Base-by-base conservation (phyloP, 306 rosid genomes). In the Fragaria nilgerrensis region DNA sequence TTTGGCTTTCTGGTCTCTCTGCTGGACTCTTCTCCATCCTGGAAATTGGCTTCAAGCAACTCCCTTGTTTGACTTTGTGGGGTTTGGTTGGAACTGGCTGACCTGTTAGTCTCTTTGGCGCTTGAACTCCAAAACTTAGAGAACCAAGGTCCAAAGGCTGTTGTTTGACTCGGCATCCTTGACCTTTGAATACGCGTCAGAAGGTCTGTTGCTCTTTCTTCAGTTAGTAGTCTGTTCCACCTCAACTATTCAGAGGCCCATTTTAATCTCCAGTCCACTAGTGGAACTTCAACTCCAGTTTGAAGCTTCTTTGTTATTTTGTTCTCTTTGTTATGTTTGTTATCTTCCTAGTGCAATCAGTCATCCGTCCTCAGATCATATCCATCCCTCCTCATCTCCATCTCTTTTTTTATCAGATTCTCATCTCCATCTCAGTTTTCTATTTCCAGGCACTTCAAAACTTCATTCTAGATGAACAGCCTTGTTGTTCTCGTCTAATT, bases 161-260 rank as follows among this genome's bases (percentile, higher is more conserved):
- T 27, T 59, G 44, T 52, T 74, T 43, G 77, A 61, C 78, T 44
- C 32, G 45, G 70, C 45, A 74, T 43, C 6, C 78, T 45, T 45
- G 61, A 32, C 61, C 56, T 29, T 45, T 29, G 5, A 75, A 11
- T 20, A 32, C 71, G 47, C 62, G 78, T 62, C 39, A 9, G 78
- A 22, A 7, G 76, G n/a, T n/a, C n/a, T n/a, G n/a, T n/a, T n/a
- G n/a, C n/a, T n/a, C n/a, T n/a, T n/a, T n/a, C n/a, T n/a, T 44
- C 47, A 5, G 12, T 5, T 41, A 15, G 52, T 43, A 36, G 7
- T 23, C 19, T 12, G 23, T 59, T 74, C 25, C 78, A 2, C 6
- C 62, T 39, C 77, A 56, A 23, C 1, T 36, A 11, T 53, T 39
- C 39, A 62, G 58, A 44, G 70, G 61, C 59, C 78, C 36, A 3